These are phyloP conservation scores for Aspergillus ellipticus DNA, from an alignment of 495 filamentous ascomycete genomes.

Conservation along the genomic window DNA sequence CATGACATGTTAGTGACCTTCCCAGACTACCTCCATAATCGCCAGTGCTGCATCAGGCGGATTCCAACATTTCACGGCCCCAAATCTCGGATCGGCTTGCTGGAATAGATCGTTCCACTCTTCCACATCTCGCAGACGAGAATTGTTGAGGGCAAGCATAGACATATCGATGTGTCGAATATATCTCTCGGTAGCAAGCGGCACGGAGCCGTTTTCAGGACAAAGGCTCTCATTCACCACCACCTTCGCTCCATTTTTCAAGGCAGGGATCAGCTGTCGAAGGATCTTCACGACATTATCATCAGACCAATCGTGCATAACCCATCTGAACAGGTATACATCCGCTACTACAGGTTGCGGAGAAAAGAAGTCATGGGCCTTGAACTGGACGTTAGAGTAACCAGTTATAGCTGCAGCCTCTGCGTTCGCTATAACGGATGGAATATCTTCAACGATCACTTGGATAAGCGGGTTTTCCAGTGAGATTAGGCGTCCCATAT, in stretches of 20 bases:
- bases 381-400: constrained; percentile 18
- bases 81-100: constrained; percentile 13
- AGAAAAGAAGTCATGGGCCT: constrained; percentile 48
- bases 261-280: constrained; percentile 31
- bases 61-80: neutral
- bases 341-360: constrained; percentile 48
- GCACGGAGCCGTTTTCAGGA: constrained; percentile 29
- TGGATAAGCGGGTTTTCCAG: neutral
- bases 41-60: neutral
- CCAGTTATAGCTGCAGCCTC: neutral
- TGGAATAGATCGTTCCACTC: constrained; percentile 29
- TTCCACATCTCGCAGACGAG: constrained; percentile 32
- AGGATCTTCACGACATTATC: constrained; percentile 42
- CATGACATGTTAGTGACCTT: neutral
- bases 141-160: constrained; percentile 39
- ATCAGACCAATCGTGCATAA: constrained; percentile 53
- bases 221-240: constrained; percentile 42
- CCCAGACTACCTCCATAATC: neutral
- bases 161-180: constrained; percentile 32
- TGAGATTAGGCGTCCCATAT: neutral
- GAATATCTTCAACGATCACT: neutral
- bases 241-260: constrained; percentile 29
- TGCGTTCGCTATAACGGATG: neutral
- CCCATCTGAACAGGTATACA: constrained; percentile 50
- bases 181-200: constrained; percentile 21